Percentiles rank a stretch among this genome's conserved stretches.
These are phyloP conservation scores for Termitomyces titanicus DNA, from an alignment of 768 basidiomycete genomes.

Conservation along the genomic window DNA sequence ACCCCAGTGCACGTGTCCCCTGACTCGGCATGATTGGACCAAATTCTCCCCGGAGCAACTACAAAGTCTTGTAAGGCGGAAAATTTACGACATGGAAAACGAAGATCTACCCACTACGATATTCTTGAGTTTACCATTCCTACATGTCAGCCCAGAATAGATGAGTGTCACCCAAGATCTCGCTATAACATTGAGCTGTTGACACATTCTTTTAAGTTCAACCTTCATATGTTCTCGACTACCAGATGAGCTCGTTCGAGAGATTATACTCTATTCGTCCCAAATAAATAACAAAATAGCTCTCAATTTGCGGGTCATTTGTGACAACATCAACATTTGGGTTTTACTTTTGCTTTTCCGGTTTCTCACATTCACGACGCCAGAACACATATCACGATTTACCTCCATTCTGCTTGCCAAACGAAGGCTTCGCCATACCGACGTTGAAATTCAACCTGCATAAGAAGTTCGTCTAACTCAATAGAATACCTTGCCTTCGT, in stretches of 20 bases:
- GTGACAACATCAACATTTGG: conserved; percentile 29
- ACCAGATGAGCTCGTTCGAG: conserved; percentile 29
- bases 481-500: conserved; percentile 29
- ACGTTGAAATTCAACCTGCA: conserved; percentile 24
- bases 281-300: conserved; percentile 20
- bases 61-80: background rate
- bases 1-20: too few species aligned
- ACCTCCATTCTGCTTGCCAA: conserved; percentile 28
- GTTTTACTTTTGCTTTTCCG: conserved; percentile 31
- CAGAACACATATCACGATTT: conserved; percentile 26
- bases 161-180: background rate
- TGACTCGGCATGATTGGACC: too few species aligned
- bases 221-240: conserved; percentile 25
- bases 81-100: background rate
- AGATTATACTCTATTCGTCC: conserved; percentile 28
- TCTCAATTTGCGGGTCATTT: conserved; percentile 28
- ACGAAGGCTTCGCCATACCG: conserved; percentile 21
- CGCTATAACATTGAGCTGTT: background rate
- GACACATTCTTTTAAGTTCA: background rate
- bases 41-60: too few species aligned
- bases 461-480: conserved; percentile 26
- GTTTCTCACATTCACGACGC: conserved; percentile 22
- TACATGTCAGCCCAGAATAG: background rate
- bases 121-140: background rate
- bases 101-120: background rate